Evolutionary conservation across 2,329 filamentous ascomycete species (phyloP).

Genomic region (Aspergillus bombycis): DNA sequence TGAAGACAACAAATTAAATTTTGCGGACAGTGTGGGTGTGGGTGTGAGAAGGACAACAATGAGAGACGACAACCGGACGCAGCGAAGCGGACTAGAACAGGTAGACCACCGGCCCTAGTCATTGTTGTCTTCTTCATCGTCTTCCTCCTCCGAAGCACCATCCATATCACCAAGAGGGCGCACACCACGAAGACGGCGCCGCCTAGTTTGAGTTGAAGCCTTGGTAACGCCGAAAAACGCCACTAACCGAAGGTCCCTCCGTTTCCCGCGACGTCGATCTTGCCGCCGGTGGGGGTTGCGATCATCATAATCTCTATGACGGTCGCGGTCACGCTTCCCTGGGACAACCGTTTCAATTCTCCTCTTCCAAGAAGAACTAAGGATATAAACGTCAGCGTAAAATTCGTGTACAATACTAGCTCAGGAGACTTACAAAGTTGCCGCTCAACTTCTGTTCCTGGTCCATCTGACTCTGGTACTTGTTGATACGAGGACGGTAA

Average conservation of each 20-base stretch:
- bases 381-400: slow-evolving; percentile 14
- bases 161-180: slow-evolving; percentile 57
- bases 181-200: slow-evolving; percentile 29
- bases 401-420: background rate
- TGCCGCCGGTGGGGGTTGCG: slow-evolving; percentile 41
- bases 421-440: slow-evolving; percentile 73
- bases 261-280: slow-evolving; percentile 33
- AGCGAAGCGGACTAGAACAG: slow-evolving; percentile 16
- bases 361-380: slow-evolving; percentile 94
- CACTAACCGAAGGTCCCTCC: slow-evolving; percentile 39
- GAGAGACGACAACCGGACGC: slow-evolving; percentile 20
- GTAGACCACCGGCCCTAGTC: slow-evolving; percentile 18
- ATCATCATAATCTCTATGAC: slow-evolving; percentile 38
- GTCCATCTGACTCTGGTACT: slow-evolving; percentile 91
- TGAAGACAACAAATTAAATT: slow-evolving; percentile 11
- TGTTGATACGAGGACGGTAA: slow-evolving; percentile 98
- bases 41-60: slow-evolving; percentile 14
- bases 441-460: slow-evolving; percentile 94
- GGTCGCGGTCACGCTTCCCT: slow-evolving; percentile 42
- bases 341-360: slow-evolving; percentile 68
- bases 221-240: slow-evolving; percentile 49
- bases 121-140: slow-evolving; percentile 57
- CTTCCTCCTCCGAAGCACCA: slow-evolving; percentile 61
- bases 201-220: slow-evolving; percentile 36
- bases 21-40: slow-evolving; percentile 10